Evolutionary conservation across 2,329 filamentous ascomycete genomes (phyloP), one percentile per base, ranked within the genome.

Genomic region (Colletotrichum higginsianum): DNA sequence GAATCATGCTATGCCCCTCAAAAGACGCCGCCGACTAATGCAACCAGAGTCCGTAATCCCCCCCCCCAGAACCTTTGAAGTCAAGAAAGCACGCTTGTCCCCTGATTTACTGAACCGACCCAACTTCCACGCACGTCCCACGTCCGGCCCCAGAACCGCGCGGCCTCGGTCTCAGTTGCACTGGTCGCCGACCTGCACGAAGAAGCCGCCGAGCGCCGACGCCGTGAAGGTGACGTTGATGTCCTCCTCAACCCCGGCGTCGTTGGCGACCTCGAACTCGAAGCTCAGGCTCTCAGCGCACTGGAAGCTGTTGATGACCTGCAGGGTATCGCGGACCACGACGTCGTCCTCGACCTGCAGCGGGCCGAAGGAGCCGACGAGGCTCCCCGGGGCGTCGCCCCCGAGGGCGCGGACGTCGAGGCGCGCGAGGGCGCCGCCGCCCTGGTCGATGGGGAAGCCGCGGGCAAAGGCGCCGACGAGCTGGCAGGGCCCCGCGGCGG

Each of bases 131-230:
- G 26, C 26, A 30, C 5, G 26, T 30, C 26, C 26, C 26, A 7
- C 26, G 4, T 30, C 26, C 26, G 26, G 26, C 26, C 6, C 26
- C 6, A 6, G 4, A 1, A 30, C 26, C 5, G 3, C n/a, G 38
- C 35, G 58, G 2, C 11, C 21, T 18, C 38, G 13, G 35, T 8
- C 9, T 30, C 30, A 58, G 56, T 61, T 42, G 40, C 68, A 71
- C 65, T 71, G 68, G 68, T 71, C 68, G 16, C 65, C 68, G n/a
- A 63, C 65, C 38, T 53, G 44, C 3, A 71, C 26, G 16, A 71
- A 71, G 46, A 71, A 71, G 0, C 68, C 68, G 0, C 52, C 58
- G n/a, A 42, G 15, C 8, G 26, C 38, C 13, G 26, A 46, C 11
- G 57, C 52, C 2, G 64, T 68, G 0, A 71, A 71, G 23, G 65